phyloP scores from a whole-genome alignment of 257 asterid species.

The Gardenia jasminoides region DNA sequence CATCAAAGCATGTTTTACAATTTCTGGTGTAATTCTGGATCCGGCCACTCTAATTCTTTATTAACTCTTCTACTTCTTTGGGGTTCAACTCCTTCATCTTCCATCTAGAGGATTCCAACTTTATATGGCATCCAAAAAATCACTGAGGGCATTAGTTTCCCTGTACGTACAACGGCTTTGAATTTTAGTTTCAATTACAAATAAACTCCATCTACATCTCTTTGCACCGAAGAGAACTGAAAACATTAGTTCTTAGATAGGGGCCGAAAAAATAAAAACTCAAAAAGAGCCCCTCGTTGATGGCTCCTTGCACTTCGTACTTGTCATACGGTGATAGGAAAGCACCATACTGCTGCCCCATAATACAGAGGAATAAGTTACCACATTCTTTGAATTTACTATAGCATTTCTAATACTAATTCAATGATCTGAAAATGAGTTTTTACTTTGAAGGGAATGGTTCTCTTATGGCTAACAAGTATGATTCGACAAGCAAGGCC shows the following conservation, averaged over 20 bases:
- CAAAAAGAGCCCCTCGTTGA: neutral
- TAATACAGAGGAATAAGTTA: neutral
- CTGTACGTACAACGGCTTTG: no score
- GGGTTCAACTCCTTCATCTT: neutral
- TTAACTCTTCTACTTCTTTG: neutral
- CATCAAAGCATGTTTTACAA: neutral
- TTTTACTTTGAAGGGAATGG: conserved; percentile 47
- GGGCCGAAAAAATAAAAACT: neutral
- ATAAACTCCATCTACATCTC: neutral
- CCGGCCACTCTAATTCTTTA: neutral
- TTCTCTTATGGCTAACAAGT: conserved; percentile 61
- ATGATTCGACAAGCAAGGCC: conserved; percentile 60
- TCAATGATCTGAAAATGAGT: neutral
- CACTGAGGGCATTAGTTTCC: neutral
- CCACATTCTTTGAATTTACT: neutral
- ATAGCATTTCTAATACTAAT: neutral
- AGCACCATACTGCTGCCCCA: neutral
- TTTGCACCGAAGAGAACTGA: neutral
- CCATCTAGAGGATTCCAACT: neutral
- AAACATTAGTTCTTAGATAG: no score
- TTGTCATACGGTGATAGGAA: neutral
- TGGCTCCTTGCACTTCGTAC: neutral
- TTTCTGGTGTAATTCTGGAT: no score
- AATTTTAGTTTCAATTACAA: neutral
- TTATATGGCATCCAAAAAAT: neutral